Evolutionary conservation across 441 rosid genomes (phyloP).

Genomic region (Arabidopsis hybrid): DNA sequence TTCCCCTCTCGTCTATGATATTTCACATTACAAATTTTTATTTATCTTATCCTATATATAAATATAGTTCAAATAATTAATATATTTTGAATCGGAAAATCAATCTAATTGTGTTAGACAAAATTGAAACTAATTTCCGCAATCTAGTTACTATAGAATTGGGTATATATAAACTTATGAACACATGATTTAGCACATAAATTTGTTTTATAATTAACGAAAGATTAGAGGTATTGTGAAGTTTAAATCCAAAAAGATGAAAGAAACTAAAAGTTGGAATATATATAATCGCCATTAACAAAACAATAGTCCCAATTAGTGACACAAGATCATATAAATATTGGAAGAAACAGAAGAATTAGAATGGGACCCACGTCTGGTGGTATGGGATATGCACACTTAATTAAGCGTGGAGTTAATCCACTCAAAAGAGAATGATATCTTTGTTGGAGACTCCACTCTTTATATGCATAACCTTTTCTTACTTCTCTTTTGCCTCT

Average conservation of each 20-base stretch:
- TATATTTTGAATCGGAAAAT: not conserved
- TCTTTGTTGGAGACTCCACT: conserved; percentile 49
- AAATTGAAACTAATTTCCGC: too few species aligned
- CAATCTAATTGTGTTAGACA: too few species aligned
- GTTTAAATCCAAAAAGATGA: not conserved
- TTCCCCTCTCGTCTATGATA: not conserved
- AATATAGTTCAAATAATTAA: not conserved
- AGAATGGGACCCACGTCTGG: conserved; percentile 34
- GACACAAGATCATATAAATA: not conserved
- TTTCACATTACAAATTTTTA: not conserved
- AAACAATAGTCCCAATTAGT: conserved; percentile 7
- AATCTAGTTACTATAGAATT: not conserved
- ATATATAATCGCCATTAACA: not conserved
- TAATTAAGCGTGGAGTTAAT: conserved; percentile 50
- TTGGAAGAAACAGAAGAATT: not conserved
- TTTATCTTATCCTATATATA: not conserved
- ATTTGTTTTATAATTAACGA: too few species aligned
- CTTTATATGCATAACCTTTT: conserved; percentile 13
- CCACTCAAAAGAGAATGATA: conserved; percentile 47
- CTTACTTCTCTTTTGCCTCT: conserved; percentile 25
- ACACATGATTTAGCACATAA: too few species aligned
- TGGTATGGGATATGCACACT: conserved; percentile 42
- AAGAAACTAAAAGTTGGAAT: not conserved
- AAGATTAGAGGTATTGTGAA: not conserved
- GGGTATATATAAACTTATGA: not conserved